These are phyloP conservation scores for Malassezia caprae DNA, from an alignment of 1,284 basidiomycete genomes.

Conservation along the genomic window DNA sequence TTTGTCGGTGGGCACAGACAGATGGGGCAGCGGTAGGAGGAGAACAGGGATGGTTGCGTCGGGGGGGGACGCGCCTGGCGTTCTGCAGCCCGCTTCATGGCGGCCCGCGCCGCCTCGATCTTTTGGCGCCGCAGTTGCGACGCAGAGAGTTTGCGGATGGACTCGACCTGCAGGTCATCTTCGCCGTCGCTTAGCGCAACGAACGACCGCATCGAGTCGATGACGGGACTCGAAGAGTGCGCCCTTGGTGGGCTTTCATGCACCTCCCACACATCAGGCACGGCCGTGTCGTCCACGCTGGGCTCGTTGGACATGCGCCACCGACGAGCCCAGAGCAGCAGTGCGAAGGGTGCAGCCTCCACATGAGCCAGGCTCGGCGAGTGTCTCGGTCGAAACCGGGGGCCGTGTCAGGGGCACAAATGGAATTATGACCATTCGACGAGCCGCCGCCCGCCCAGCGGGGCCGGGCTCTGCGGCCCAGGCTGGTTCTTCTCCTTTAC, in stretches of 20 bases:
- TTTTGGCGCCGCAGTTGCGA: constrained; percentile 3
- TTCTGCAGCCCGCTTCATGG: constrained; percentile 1
- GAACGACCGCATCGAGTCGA: background rate
- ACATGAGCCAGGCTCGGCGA: background rate
- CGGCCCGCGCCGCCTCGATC: constrained; percentile 10
- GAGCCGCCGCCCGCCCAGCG: constrained; percentile 7
- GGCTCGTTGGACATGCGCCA: background rate
- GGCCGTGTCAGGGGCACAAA: constrained; percentile 1
- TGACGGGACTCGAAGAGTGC: background rate
- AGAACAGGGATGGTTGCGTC: constrained; percentile 22
- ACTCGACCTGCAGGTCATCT: background rate
- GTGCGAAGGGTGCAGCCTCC: background rate
- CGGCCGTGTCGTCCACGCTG: background rate
- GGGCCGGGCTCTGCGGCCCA: constrained; percentile 1
- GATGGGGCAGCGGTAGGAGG: constrained; percentile 36
- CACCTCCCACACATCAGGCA: background rate
- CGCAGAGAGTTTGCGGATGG: background rate
- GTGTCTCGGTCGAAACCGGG: constrained; percentile 18
- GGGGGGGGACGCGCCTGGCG: background rate
- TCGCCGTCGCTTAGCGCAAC: constrained; percentile 3
- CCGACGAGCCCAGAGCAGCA: background rate
- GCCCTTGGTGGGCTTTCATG: background rate
- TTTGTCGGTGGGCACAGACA: constrained; percentile 35
- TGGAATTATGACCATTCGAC: background rate
- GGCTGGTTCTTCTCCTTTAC: constrained; percentile 9